Conservation (phyloP, 176 grass and related monocot species). For the Cenchrus americanus region DNA sequence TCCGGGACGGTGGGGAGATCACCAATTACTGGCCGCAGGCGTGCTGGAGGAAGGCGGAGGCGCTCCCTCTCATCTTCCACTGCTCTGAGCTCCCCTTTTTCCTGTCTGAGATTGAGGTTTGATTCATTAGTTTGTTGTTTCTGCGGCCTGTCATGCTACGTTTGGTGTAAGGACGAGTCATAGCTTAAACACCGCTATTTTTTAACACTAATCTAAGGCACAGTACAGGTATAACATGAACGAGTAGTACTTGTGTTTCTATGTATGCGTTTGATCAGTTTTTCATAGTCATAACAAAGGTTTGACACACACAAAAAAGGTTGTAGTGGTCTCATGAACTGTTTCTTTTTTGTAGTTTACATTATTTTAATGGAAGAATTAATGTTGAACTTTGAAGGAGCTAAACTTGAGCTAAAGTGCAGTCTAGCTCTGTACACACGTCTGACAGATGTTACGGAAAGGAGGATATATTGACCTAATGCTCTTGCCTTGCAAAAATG, state of each 20-base stretch:
- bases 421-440: no score
- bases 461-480: background rate
- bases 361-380: background rate
- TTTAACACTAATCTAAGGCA: background rate
- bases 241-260: background rate
- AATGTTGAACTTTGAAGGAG: background rate
- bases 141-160: background rate
- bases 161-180: background rate
- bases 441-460: background rate
- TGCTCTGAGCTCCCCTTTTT: slow-evolving; percentile 50
- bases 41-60: slow-evolving; percentile 68
- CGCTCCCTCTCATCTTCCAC: slow-evolving; percentile 57
- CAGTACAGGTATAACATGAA: background rate
- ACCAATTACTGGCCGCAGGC: slow-evolving; percentile 66
- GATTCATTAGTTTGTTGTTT: background rate
- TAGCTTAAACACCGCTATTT: background rate
- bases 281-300: background rate
- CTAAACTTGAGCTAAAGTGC: background rate
- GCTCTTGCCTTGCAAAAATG: background rate
- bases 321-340: no score
- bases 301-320: no score
- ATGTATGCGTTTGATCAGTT: background rate
- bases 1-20: slow-evolving; percentile 55
- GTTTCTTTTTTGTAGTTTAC: no score
- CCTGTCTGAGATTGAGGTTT: background rate